phyloP scores from a whole-genome alignment of 352 stramenopile genomes.

The Thalassiosira exigua region DNA sequence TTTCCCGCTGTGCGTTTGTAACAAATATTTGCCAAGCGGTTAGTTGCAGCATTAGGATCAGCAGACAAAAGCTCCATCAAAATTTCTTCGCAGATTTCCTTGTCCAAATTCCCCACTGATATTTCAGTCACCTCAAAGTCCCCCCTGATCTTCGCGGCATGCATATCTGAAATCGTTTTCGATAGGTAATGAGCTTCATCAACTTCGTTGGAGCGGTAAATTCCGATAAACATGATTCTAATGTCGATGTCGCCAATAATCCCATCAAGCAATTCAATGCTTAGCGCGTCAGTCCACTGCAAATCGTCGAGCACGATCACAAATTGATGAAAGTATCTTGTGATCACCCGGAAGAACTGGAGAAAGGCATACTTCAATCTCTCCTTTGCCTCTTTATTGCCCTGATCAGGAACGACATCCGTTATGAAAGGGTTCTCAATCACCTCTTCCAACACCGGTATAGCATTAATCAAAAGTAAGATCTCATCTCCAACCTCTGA shows the following conservation, averaged over 20 bases:
- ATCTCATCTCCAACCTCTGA: conserved; percentile 5
- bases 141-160: background rate
- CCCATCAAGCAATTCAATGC: conserved; percentile 35
- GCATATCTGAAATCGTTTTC: conserved; percentile 10
- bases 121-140: conserved; percentile 22
- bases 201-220: conserved; percentile 39
- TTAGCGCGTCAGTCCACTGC: conserved; percentile 44
- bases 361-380: conserved; percentile 30
- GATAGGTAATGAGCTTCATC: conserved; percentile 14
- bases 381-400: conserved; percentile 17
- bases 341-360: conserved; percentile 14
- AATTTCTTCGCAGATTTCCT: background rate
- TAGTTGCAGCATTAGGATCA: conserved; percentile 11
- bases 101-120: conserved; percentile 9
- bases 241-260: conserved; percentile 18
- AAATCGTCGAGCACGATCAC: conserved; percentile 42
- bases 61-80: conserved; percentile 2
- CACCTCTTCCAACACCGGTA: conserved; percentile 6
- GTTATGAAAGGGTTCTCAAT: background rate
- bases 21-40: conserved; percentile 15
- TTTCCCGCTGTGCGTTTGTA: conserved; percentile 25
- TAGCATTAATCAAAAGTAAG: background rate
- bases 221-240: conserved; percentile 20
- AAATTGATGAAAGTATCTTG: conserved; percentile 16
- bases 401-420: conserved; percentile 5